These are phyloP conservation scores for Diaporthe longicolla DNA, from an alignment of 2,329 filamentous ascomycete species.

Conservation along the genomic window DNA sequence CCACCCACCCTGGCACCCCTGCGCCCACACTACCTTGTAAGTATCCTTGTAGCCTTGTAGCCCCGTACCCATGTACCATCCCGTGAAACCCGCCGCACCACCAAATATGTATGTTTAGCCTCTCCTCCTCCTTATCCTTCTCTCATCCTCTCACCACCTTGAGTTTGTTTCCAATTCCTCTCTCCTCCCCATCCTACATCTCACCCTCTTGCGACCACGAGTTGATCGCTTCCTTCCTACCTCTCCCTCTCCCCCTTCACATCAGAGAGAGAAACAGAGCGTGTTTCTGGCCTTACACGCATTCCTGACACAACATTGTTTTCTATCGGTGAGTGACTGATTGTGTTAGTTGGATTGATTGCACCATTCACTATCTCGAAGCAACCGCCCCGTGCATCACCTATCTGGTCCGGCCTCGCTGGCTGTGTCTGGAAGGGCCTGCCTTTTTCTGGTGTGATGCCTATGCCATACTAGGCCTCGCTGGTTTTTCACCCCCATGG, in stretches of 20 bases:
- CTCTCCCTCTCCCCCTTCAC: background rate
- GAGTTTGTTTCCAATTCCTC: constrained; percentile 30
- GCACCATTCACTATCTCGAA: constrained; percentile 14
- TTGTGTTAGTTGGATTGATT: constrained; percentile 1
- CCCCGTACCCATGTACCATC: constrained; percentile 11
- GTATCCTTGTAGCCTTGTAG: constrained; percentile 7
- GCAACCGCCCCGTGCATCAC: constrained; percentile 1
- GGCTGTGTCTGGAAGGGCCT: background rate
- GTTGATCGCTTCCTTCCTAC: background rate
- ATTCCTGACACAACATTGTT: background rate
- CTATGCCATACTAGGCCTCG: constrained; percentile 14
- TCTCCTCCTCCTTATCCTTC: constrained; percentile 26
- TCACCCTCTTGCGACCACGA: constrained; percentile 1
- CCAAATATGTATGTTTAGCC: constrained; percentile 33
- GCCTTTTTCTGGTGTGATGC: constrained; percentile 7
- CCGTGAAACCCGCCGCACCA: constrained; percentile 35
- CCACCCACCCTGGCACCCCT: background rate
- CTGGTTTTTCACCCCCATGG: background rate
- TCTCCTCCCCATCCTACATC: constrained; percentile 10
- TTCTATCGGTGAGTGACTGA: constrained; percentile 26
- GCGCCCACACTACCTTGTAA: background rate
- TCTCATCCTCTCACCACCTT: constrained; percentile 21
- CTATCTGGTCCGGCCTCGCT: background rate
- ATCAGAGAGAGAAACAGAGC: background rate
- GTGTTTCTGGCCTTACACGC: background rate